Evolutionary conservation across 2,329 filamentous ascomycete species (phyloP).

Genomic region (Alternaria sp.): DNA sequence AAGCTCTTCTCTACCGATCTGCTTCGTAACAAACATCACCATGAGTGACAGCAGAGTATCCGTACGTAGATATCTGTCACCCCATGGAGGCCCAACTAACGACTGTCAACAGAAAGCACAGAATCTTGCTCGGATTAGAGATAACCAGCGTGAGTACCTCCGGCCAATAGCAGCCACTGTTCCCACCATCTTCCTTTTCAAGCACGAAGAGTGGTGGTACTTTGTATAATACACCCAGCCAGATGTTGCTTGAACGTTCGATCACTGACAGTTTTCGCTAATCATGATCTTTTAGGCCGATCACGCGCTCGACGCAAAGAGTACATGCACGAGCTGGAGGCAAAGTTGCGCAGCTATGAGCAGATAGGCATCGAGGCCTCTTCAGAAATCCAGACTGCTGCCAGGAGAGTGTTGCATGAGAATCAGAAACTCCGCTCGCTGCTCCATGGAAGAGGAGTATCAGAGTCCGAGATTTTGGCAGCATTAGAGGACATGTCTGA

Average conservation of each 20-base stretch:
- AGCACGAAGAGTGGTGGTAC: neutral
- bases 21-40: conserved; percentile 21
- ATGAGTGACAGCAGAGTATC: conserved; percentile 43
- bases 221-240: neutral
- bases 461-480: conserved; percentile 61
- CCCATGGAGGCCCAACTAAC: conserved; percentile 12
- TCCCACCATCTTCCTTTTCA: neutral
- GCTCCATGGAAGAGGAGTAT: conserved; percentile 66
- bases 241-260: neutral
- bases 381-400: conserved; percentile 75
- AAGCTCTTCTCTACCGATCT: conserved; percentile 16
- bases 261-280: conserved; percentile 8
- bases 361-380: conserved; percentile 72
- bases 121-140: conserved; percentile 70
- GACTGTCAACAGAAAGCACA: conserved; percentile 42
- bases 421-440: conserved; percentile 71
- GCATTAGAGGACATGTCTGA: conserved; percentile 38
- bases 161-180: neutral
- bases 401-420: conserved; percentile 73
- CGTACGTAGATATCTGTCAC: conserved; percentile 20
- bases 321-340: conserved; percentile 75
- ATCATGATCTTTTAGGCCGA: conserved; percentile 56
- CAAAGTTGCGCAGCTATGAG: conserved; percentile 70
- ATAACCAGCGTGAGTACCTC: conserved; percentile 68
- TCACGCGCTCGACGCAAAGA: conserved; percentile 79